Evolutionary conservation across 108 stramenopile species (phyloP).

Genomic region (Skeletonema menzelii): DNA sequence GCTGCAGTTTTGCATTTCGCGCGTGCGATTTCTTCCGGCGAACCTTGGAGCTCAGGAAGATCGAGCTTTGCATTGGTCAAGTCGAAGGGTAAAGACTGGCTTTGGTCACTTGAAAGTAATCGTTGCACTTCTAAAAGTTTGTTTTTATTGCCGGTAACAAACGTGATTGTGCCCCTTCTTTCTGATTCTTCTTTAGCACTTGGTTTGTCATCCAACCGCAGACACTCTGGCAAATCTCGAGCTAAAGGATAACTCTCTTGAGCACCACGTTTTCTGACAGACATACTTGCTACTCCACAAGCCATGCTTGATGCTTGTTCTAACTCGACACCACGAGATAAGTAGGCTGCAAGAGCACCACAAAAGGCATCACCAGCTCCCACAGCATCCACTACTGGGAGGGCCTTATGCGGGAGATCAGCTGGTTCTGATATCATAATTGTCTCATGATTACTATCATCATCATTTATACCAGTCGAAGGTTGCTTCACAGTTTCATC

Average conservation of each 20-base stretch:
- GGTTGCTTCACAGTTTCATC: background rate
- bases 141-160: slow-evolving; percentile 95
- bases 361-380: slow-evolving; percentile 90
- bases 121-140: slow-evolving; percentile 86
- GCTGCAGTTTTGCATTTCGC: slow-evolving; percentile 86
- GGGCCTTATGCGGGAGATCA: slow-evolving; percentile 57
- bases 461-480: background rate
- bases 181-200: background rate
- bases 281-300: slow-evolving; percentile 86
- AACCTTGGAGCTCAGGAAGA: slow-evolving; percentile 82
- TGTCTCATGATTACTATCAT: slow-evolving; percentile 17
- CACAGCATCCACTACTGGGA: slow-evolving; percentile 81
- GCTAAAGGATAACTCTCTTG: slow-evolving; percentile 71
- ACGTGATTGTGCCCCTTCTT: slow-evolving; percentile 46
- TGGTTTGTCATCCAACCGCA: slow-evolving; percentile 31
- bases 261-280: slow-evolving; percentile 78
- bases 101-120: slow-evolving; percentile 43
- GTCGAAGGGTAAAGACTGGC: slow-evolving; percentile 25
- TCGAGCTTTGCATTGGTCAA: slow-evolving; percentile 53
- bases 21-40: slow-evolving; percentile 74
- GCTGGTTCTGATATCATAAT: slow-evolving; percentile 56
- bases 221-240: slow-evolving; percentile 66
- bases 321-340: slow-evolving; percentile 62
- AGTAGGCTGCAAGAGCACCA: slow-evolving; percentile 72
- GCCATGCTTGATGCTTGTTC: slow-evolving; percentile 62